A percentile compares a stretch with the other conserved stretches of the same genome.
phyloP scores from a whole-genome alignment of 495 filamentous ascomycete species.

The Penicillium canescens region DNA sequence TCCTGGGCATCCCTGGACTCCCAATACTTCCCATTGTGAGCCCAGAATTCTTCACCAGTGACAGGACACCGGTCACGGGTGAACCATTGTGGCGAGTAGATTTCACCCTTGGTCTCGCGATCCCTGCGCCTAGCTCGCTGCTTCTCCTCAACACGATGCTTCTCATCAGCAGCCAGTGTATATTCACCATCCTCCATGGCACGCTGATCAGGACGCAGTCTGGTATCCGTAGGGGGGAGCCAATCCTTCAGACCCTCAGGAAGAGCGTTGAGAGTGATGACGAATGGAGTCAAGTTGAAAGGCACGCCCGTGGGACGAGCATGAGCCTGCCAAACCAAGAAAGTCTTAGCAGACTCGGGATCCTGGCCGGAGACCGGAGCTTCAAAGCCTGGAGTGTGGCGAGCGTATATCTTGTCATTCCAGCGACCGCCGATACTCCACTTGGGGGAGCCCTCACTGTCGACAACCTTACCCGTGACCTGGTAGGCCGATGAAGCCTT shows the following conservation, averaged over 20 bases:
- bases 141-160: slow-evolving; percentile 93
- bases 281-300: slow-evolving; percentile 97
- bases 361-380: slow-evolving; percentile 60
- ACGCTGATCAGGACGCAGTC: slow-evolving; percentile 90
- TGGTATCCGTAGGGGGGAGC: slow-evolving; percentile 88
- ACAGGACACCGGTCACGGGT: slow-evolving; percentile 64
- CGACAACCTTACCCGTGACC: slow-evolving; percentile 80
- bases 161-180: slow-evolving; percentile 87
- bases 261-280: slow-evolving; percentile 87
- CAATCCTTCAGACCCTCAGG: slow-evolving; percentile 70
- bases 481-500: slow-evolving; percentile 87
- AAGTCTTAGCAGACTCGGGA: slow-evolving; percentile 62
- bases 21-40: slow-evolving; percentile 89
- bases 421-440: slow-evolving; percentile 92
- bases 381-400: slow-evolving; percentile 88
- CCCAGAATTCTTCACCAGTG: slow-evolving; percentile 91
- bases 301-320: slow-evolving; percentile 78
- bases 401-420: slow-evolving; percentile 97
- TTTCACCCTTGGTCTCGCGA: slow-evolving; percentile 73
- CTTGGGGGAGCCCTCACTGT: slow-evolving; percentile 68
- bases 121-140: slow-evolving; percentile 76
- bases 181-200: slow-evolving; percentile 99
- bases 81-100: slow-evolving; percentile 88
- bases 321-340: slow-evolving; percentile 91
- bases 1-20: slow-evolving; percentile 49